Conservation (phyloP, 768 basidiomycete genomes). For the Psilocybe tampanensis region DNA sequence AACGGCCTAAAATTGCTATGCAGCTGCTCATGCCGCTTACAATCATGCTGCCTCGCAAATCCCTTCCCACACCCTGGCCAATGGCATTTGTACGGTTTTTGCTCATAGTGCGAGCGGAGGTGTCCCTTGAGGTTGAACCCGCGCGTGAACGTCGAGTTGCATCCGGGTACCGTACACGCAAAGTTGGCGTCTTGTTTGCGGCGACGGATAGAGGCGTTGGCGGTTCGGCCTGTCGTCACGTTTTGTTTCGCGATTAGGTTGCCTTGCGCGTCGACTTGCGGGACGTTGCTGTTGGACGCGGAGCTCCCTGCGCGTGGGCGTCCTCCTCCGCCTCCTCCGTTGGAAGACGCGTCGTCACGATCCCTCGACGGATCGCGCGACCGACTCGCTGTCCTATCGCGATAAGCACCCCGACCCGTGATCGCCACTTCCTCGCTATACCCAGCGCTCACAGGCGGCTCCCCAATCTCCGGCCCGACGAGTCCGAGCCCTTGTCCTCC, state of each 20-base stretch:
- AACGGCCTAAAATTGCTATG: slow-evolving; percentile 93
- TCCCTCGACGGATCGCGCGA: not conserved
- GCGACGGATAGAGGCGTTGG: slow-evolving; percentile 81
- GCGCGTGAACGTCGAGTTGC: slow-evolving; percentile 87
- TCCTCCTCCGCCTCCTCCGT: slow-evolving; percentile 15
- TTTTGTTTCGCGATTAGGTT: slow-evolving; percentile 62
- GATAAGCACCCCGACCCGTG: slow-evolving; percentile 24
- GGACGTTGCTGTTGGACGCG: slow-evolving; percentile 5
- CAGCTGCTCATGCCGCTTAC: slow-evolving; percentile 93
- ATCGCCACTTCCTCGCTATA: slow-evolving; percentile 31
- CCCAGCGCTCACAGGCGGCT: slow-evolving; percentile 29
- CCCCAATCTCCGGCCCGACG: slow-evolving; percentile 21
- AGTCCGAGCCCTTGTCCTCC: slow-evolving; percentile 9
- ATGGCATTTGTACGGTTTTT: slow-evolving; percentile 92
- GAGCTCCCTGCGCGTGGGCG: slow-evolving; percentile 16
- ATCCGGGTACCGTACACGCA: slow-evolving; percentile 78
- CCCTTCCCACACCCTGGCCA: slow-evolving; percentile 96
- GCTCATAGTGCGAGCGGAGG: slow-evolving; percentile 91
- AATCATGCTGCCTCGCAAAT: slow-evolving; percentile 93
- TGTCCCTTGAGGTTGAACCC: slow-evolving; percentile 96
- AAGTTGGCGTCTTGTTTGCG: slow-evolving; percentile 91
- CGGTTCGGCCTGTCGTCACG: slow-evolving; percentile 90
- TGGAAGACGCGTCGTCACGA: slow-evolving; percentile 16
- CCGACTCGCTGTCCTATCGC: not conserved
- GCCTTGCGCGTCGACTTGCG: not conserved